phyloP scores from a whole-genome alignment of 2,329 filamentous ascomycete genomes.

The Amphichorda felina region DNA sequence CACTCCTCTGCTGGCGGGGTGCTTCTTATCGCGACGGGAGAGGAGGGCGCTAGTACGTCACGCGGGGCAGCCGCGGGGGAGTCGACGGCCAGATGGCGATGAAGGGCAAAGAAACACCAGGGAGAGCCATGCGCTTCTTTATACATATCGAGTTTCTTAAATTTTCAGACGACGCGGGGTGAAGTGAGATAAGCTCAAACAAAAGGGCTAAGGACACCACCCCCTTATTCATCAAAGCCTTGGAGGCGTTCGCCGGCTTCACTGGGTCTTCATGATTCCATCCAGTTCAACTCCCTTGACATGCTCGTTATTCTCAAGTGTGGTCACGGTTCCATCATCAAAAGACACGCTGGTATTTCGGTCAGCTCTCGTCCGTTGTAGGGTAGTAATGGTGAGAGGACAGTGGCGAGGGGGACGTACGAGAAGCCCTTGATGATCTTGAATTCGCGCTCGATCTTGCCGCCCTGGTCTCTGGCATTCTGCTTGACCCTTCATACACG shows the following conservation, averaged over 20 bases:
- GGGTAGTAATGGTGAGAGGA: background rate
- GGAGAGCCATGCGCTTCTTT: no score
- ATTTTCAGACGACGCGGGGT: no score
- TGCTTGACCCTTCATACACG: conserved; percentile 51
- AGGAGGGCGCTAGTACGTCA: background rate
- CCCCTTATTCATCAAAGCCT: no score
- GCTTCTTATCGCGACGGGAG: background rate
- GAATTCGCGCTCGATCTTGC: conserved; percentile 76
- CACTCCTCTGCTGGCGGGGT: no score
- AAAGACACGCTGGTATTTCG: conserved; percentile 52
- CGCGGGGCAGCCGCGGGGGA: background rate
- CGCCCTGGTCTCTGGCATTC: conserved; percentile 61
- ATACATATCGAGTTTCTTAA: no score
- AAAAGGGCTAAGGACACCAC: no score
- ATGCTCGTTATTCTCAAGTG: conserved; percentile 57
- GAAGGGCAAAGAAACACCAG: no score
- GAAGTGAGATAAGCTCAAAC: no score
- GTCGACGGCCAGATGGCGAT: background rate
- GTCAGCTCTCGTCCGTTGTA: conserved; percentile 2
- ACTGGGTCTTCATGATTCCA: conserved; percentile 55
- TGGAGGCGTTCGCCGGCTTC: no score
- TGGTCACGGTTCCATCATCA: conserved; percentile 51
- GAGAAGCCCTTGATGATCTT: conserved; percentile 84
- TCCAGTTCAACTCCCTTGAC: conserved; percentile 69
- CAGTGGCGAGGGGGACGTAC: conserved; percentile 51